Base-by-base conservation (phyloP, 2,329 filamentous ascomycete genomes). In the Pseudocercospora eumusae region DNA sequence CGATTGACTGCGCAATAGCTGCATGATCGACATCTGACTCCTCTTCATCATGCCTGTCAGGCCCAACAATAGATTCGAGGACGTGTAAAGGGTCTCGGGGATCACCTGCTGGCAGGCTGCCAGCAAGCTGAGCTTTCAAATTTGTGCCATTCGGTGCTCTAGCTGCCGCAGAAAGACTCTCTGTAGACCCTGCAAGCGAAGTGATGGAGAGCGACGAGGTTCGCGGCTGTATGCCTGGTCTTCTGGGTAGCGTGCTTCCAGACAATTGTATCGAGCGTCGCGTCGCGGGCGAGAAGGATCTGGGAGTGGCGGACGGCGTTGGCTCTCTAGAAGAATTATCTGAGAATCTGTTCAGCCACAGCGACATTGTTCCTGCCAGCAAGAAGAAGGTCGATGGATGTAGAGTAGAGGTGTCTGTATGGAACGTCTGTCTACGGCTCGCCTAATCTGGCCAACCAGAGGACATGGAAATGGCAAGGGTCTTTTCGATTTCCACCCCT, bases 341-440 rank as follows among this genome's bases (percentile, higher is more conserved):
- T 33, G 61, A 88, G 68, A 96, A 86, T 75, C 92, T 89, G 80
- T 96, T 92, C 74, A 96, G 86, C 92, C 92, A 96, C 91, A 96
- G 96, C 55, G 53, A 57, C 54, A 54, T 40, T 40, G 10, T 15
- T n/a, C 4, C 11, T 40, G 36, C 7, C 18, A 18, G 18, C 5
- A 9, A 21, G 52, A 27, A 21, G 8, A 18, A 1, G 18, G 28
- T 31, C 21, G n/a, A 13, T 4, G 2, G 23, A 31, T 20, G 23
- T 54, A 36, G 9, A 20, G n/a, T n/a, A n/a, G n/a, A n/a, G 49
- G 25, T 50, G 45, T 50, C 11, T 9, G 36, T 1, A 28, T 44
- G 27, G 31, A 13, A 40, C 13, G 5, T 5, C 13, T 40, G 15
- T 18, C 15, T 15, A 40, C 8, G n/a, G 36, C 11, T 33, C 31